phyloP scores from a whole-genome alignment of 768 basidiomycete species.

The Mycena rosella region DNA sequence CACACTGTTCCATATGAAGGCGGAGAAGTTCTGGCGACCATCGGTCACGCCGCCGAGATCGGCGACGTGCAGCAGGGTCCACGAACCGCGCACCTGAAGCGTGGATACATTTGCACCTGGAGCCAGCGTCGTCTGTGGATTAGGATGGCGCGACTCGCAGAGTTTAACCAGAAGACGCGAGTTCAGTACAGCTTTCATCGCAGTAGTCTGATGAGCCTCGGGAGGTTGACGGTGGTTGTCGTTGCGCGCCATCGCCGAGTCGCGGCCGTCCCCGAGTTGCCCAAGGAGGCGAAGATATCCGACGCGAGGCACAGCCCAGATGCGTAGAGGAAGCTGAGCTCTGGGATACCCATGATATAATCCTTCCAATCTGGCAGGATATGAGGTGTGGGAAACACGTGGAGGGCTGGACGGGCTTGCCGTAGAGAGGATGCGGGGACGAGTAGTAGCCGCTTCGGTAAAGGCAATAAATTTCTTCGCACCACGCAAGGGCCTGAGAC shows the following conservation, averaged over 20 bases:
- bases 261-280: slow-evolving; percentile 13
- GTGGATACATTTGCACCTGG: slow-evolving; percentile 24
- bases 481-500: slow-evolving; percentile 23
- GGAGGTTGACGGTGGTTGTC: slow-evolving; percentile 30
- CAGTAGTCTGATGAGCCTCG: slow-evolving; percentile 30
- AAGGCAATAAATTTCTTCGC: slow-evolving; percentile 10
- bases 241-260: slow-evolving; percentile 19
- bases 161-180: background rate
- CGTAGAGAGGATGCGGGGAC: background rate
- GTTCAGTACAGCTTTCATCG: slow-evolving; percentile 16
- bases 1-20: slow-evolving; percentile 47
- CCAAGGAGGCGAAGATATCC: slow-evolving; percentile 10
- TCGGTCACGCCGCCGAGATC: slow-evolving; percentile 24
- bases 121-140: slow-evolving; percentile 35
- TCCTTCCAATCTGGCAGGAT: slow-evolving; percentile 5
- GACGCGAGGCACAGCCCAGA: slow-evolving; percentile 13
- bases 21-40: slow-evolving; percentile 39
- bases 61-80: slow-evolving; percentile 46
- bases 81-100: slow-evolving; percentile 52
- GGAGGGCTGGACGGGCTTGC: background rate
- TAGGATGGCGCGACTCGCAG: slow-evolving; percentile 44
- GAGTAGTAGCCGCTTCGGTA: background rate
- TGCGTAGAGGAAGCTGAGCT: background rate
- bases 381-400: background rate
- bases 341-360: background rate